phyloP scores from a whole-genome alignment of 2,329 filamentous ascomycete species.

The Bertia moriformis region DNA sequence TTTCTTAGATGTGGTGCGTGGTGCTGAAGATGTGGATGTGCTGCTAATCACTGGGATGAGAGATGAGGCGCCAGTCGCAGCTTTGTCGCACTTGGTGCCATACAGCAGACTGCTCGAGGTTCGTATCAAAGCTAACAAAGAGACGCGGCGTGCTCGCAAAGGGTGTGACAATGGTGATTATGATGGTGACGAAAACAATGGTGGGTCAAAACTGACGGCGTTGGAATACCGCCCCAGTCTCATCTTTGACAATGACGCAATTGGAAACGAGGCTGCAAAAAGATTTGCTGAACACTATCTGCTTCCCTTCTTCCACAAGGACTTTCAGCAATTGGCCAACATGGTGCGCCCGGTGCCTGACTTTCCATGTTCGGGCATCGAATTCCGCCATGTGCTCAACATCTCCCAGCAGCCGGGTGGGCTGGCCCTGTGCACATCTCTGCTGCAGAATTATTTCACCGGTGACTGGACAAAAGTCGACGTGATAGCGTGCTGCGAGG shows the following conservation, averaged over 20 bases:
- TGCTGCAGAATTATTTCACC: conserved; percentile 28
- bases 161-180: conserved; percentile 6
- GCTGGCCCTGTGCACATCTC: conserved; percentile 30
- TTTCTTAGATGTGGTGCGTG: conserved; percentile 29
- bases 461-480: conserved; percentile 30
- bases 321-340: conserved; percentile 25
- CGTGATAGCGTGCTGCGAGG: conserved; percentile 35
- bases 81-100: conserved; percentile 37
- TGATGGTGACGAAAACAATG: conserved; percentile 7
- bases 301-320: conserved; percentile 27
- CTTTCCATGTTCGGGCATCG: conserved; percentile 33
- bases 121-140: conserved; percentile 22
- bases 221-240: conserved; percentile 23
- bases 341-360: conserved; percentile 33
- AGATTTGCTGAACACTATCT: conserved; percentile 25
- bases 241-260: conserved; percentile 33
- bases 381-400: conserved; percentile 42
- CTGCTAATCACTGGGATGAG: conserved; percentile 49
- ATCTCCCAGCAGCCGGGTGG: conserved; percentile 35
- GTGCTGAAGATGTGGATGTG: conserved; percentile 29
- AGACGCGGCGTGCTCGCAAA: conserved; percentile 20
- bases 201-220: conserved; percentile 7
- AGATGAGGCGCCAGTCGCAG: conserved; percentile 39
- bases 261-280: conserved; percentile 19
- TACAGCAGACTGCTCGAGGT: conserved; percentile 37